Base-by-base conservation (phyloP, 768 basidiomycete genomes). In the Favolaschia claudopus region DNA sequence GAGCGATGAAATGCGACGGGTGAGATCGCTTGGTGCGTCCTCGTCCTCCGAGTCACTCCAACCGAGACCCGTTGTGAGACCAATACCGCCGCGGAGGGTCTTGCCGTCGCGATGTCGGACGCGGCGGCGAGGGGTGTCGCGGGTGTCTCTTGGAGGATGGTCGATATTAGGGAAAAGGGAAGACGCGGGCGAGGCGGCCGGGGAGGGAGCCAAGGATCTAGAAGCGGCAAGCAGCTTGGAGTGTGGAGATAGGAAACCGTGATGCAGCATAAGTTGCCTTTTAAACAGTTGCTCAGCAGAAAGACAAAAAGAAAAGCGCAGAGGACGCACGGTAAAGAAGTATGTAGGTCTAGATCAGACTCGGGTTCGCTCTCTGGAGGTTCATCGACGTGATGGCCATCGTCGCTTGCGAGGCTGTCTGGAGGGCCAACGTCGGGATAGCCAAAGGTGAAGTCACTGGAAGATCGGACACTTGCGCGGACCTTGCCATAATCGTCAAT, bases 11-110 rank as follows among this genome's bases (percentile, higher is more conserved):
- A 90, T 72, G 8, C 88, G 85, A 10, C 82, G 78, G 0, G 89
- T 89, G 13, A 90, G 79, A 2, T 85, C 79, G 0, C 86, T 88
- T 6, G 88, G 88, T 0, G 88, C 87, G 55, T 88, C 86, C 76
- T 90, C 89, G 70, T 89, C 89, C 76, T 89, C 89, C 85, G 87
- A 88, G 64, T 90, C 89, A 64, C 87, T 89, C 89, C 89, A 90
- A 1, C 89, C 89, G 14, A 90, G 72, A 7, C 89, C 89, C 8
- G 89, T 90, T 5, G 89, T 90, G 51, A 90, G 68, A 2, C 89
- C 89, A 49, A 89, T 80, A 2, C 89, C 89, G 1, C 87, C 89
- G 44, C 76, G 71, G 53, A 90, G 72, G 17, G 85, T 55, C 31
- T 71, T 74, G 0, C 87, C 88, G 64, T 90, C 88, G 3, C 87